A percentile compares a stretch with the other conserved stretches of the same genome.
Evolutionary conservation across 2,329 filamentous ascomycete genomes (phyloP).

Genomic region (Colletotrichum orchidophilum): DNA sequence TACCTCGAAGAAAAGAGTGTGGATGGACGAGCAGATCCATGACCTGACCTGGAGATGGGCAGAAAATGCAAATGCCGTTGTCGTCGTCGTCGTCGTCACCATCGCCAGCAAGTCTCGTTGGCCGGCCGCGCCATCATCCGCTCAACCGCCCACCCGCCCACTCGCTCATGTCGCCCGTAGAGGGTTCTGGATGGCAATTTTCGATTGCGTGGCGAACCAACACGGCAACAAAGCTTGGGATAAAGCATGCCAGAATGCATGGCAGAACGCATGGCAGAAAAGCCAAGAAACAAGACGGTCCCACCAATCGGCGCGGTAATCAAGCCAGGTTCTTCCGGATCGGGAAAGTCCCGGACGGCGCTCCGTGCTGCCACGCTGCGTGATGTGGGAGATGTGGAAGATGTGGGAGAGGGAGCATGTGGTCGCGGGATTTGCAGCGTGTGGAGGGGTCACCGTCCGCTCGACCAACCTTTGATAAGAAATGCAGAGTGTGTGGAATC

Average conservation of each 20-base stretch:
- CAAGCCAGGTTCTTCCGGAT: constrained; percentile 16
- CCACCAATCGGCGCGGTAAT: constrained; percentile 30
- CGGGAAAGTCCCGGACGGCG: constrained; percentile 27
- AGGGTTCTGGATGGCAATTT: too few species aligned
- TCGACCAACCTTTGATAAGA: not conserved
- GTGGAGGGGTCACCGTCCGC: not conserved
- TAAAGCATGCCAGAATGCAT: not conserved
- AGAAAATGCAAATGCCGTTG: not conserved
- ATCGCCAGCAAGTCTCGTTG: not conserved
- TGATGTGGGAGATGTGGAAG: too few species aligned
- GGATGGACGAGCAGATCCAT: not conserved
- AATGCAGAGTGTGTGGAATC: not conserved
- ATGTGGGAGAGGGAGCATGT: constrained; percentile 27
- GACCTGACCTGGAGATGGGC: not conserved
- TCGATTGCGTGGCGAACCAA: not conserved
- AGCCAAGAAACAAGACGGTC: not conserved
- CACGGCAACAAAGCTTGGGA: not conserved
- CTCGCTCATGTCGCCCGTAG: too few species aligned
- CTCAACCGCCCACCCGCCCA: not conserved
- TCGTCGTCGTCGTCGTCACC: not conserved
- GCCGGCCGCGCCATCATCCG: not conserved
- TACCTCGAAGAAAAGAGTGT: not conserved
- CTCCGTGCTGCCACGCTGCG: constrained; percentile 15
- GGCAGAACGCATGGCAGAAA: too few species aligned
- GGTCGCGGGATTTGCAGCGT: constrained; percentile 6